A percentile compares a stretch with the other conserved stretches of the same genome.
phyloP scores from a whole-genome alignment of 2,329 filamentous ascomycete genomes.

The Beauveria pseudobassiana region DNA sequence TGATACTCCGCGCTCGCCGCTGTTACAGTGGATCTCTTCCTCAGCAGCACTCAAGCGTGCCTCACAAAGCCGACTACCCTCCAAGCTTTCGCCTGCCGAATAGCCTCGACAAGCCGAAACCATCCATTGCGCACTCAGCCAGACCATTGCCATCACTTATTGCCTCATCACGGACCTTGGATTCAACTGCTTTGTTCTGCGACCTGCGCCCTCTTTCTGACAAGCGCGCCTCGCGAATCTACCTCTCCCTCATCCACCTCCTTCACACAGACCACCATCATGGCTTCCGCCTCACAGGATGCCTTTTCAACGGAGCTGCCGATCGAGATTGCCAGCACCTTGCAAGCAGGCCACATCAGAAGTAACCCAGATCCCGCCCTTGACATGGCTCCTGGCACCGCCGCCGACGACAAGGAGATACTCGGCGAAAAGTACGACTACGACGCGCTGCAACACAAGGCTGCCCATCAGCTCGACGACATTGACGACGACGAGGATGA shows the following conservation, averaged over 20 bases:
- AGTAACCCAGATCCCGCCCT: conserved; percentile 60
- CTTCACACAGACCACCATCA: conserved; percentile 22
- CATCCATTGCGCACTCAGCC: neutral
- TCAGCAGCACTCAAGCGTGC: no score
- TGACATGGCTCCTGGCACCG: conserved; percentile 75
- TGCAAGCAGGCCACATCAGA: conserved; percentile 77
- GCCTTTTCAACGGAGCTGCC: conserved; percentile 31
- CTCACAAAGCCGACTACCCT: no score
- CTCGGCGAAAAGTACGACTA: conserved; percentile 3
- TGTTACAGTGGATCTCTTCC: neutral
- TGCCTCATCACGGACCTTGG: neutral
- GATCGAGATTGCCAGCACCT: conserved; percentile 64
- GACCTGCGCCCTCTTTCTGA: neutral
- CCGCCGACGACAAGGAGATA: conserved; percentile 49
- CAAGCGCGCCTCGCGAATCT: neutral
- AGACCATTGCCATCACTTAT: neutral
- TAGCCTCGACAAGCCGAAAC: neutral
- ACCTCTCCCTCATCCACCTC: neutral
- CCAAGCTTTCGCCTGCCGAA: neutral
- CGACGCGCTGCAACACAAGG: neutral
- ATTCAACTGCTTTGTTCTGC: no score
- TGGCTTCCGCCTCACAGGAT: conserved; percentile 36
- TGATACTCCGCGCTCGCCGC: no score
- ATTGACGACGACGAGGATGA: conserved; percentile 52
- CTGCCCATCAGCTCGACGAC: conserved; percentile 15